Evolutionary conservation across 305 asterid genomes (phyloP).

Genomic region (Fraxinus latifolia): DNA sequence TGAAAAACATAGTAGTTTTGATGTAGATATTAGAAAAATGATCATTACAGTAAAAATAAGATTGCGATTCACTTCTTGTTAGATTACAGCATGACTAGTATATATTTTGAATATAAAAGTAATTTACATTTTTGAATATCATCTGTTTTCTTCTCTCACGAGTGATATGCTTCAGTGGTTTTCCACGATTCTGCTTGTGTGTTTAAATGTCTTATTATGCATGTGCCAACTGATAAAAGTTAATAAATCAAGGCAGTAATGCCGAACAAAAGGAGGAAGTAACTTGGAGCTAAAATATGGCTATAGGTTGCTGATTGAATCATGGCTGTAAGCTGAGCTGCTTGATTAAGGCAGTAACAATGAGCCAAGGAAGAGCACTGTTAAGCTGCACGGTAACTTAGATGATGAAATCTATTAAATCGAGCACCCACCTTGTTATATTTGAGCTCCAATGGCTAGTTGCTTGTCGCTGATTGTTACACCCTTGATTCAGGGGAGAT

Average conservation of each 20-base stretch:
- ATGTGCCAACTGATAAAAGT: not conserved
- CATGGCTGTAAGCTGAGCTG: not conserved
- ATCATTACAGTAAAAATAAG: not conserved
- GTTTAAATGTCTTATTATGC: not conserved
- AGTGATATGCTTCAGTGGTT: not conserved
- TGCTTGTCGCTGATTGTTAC: not conserved
- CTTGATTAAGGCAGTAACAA: not conserved
- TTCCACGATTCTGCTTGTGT: not conserved
- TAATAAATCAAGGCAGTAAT: not conserved
- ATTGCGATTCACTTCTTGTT: not conserved
- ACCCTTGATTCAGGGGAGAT: not conserved
- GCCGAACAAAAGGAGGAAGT: not conserved
- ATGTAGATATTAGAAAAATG: not conserved
- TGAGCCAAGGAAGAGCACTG: not conserved
- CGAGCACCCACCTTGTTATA: not conserved
- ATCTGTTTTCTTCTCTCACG: not conserved
- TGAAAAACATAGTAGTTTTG: not conserved
- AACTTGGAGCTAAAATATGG: not conserved
- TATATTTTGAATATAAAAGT: not conserved
- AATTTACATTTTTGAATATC: not conserved
- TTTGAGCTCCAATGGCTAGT: not conserved
- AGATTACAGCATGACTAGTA: not conserved
- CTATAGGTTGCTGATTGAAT: not conserved
- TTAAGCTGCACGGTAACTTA: not conserved
- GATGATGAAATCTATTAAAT: not conserved